A percentile compares a stretch with the other conserved stretches of the same genome.
Conservation (phyloP, 129 eudicot genomes). For the Tagetes erecta region DNA sequence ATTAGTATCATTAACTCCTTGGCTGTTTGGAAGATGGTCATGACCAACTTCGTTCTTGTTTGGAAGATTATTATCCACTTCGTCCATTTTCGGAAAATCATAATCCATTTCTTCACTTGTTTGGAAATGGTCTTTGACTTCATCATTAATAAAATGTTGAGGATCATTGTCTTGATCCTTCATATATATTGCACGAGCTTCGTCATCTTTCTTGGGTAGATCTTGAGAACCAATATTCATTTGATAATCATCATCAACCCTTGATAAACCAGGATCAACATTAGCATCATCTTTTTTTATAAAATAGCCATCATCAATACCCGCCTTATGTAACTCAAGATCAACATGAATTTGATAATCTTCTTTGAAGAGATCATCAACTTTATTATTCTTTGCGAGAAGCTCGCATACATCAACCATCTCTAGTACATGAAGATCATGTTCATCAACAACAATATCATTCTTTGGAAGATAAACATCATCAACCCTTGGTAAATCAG, state of each 20-base stretch:
- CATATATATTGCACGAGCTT: background rate
- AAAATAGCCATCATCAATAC: background rate
- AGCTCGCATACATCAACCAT: background rate
- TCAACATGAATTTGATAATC: background rate
- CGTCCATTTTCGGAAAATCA: conserved; percentile 1
- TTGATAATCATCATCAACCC: background rate
- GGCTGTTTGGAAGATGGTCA: too few species aligned
- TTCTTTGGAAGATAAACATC: too few species aligned
- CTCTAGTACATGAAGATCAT: conserved; percentile 1
- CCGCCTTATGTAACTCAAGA: background rate
- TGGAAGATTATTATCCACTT: background rate
- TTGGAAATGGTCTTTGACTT: background rate
- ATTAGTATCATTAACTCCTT: too few species aligned
- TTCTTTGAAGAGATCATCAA: background rate
- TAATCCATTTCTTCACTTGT: background rate
- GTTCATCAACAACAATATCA: background rate
- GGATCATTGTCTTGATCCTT: conserved; percentile 14
- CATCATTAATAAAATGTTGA: background rate
- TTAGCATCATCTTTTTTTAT: background rate
- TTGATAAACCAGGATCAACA: background rate
- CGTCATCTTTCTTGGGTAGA: background rate
- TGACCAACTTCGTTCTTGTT: background rate
- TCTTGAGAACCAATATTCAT: background rate
- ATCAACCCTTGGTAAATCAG: too few species aligned
- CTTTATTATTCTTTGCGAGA: background rate